Conservation (phyloP, 352 stramenopile genomes). For the Pythium diclinum region DNA sequence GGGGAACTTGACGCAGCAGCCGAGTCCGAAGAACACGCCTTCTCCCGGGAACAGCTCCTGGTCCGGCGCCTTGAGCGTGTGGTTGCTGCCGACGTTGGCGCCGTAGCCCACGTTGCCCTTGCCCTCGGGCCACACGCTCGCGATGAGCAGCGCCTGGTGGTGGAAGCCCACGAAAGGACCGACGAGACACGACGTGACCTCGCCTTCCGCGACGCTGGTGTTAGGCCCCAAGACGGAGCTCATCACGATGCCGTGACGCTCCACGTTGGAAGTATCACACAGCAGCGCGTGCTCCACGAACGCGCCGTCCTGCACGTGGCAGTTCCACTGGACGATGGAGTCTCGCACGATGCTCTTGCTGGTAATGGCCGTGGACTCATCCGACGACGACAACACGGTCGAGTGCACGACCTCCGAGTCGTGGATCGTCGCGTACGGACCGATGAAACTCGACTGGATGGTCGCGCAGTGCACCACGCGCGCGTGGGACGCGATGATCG, state of each 20-base stretch:
- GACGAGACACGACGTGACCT: conserved; percentile 90
- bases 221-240: conserved; percentile 87
- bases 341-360: conserved; percentile 65
- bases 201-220: conserved; percentile 83
- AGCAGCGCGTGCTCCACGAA: conserved; percentile 70
- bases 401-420: conserved; percentile 56
- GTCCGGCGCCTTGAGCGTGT: conserved; percentile 90
- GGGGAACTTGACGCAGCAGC: conserved; percentile 93
- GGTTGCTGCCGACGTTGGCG: conserved; percentile 96
- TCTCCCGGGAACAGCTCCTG: conserved; percentile 92
- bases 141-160: conserved; percentile 92
- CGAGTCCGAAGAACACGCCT: conserved; percentile 95
- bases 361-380: conserved; percentile 41
- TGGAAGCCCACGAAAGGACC: conserved; percentile 95
- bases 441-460: conserved; percentile 68
- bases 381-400: conserved; percentile 62
- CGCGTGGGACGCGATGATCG: conserved; percentile 50
- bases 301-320: conserved; percentile 57
- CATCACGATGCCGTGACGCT: conserved; percentile 81
- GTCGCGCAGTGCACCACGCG: conserved; percentile 59
- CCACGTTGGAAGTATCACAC: conserved; percentile 73
- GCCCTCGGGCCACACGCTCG: conserved; percentile 89
- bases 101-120: conserved; percentile 93
- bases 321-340: conserved; percentile 71
- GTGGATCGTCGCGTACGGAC: conserved; percentile 47